Conservation (phyloP, 306 rosid genomes). For the Prunus campanulata region DNA sequence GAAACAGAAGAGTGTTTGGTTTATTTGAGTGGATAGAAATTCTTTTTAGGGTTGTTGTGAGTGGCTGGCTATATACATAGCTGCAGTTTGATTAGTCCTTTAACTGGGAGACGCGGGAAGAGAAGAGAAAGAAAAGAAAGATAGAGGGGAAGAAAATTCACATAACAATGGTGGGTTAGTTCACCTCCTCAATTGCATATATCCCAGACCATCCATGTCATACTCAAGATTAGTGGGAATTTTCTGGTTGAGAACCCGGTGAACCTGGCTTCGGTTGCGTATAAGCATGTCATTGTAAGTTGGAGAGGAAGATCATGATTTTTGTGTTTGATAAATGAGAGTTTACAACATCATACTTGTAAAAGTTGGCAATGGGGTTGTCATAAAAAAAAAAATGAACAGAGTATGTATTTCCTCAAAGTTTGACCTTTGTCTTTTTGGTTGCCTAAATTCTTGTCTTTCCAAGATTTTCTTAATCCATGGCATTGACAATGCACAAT, state of each 20-base stretch:
- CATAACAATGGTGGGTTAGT: neutral
- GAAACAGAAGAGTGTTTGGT: neutral
- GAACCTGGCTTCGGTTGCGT: neutral
- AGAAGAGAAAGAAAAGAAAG: neutral
- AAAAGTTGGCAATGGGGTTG: neutral
- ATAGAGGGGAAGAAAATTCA: neutral
- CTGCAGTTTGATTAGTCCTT: neutral
- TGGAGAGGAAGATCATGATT: neutral
- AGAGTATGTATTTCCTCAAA: neutral
- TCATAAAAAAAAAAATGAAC: neutral
- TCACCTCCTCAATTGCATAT: neutral
- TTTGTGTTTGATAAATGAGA: neutral
- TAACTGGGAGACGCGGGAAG: neutral
- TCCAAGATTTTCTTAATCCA: neutral
- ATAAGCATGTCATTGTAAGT: neutral
- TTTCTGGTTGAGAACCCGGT: neutral
- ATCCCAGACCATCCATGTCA: neutral
- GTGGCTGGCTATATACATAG: neutral
- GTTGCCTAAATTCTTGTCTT: neutral
- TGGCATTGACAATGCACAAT: neutral
- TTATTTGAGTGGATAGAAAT: neutral
- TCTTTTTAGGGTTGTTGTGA: constrained; percentile 4
- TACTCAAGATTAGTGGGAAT: neutral
- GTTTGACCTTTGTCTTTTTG: neutral
- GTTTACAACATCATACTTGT: constrained; percentile 1